phyloP scores from a whole-genome alignment of 768 basidiomycete species.

The Agrocybe chaxingu region DNA sequence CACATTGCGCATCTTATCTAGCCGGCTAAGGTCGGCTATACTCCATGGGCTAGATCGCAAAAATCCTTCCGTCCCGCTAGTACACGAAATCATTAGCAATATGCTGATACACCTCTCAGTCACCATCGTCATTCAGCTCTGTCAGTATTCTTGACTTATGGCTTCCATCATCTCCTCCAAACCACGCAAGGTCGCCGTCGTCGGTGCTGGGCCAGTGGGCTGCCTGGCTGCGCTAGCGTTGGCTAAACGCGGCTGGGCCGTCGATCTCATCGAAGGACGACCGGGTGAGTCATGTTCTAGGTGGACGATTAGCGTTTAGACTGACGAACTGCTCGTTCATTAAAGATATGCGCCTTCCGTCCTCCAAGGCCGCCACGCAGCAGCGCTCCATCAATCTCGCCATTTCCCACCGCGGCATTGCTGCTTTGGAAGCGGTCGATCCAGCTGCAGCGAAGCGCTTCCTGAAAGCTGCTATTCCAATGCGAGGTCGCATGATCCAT shows the following conservation, averaged over 20 bases:
- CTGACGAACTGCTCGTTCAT: constrained; percentile 12
- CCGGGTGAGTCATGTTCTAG: constrained; percentile 48
- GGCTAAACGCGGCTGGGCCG: constrained; percentile 82
- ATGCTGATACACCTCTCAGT: constrained; percentile 3
- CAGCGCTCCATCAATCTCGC: constrained; percentile 96
- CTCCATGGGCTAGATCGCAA: constrained; percentile 7
- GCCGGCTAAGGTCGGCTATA: constrained; percentile 7
- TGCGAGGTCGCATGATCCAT: constrained; percentile 97
- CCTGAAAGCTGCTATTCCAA: constrained; percentile 80
- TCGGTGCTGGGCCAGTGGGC: constrained; percentile 94
- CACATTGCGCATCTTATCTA: constrained; percentile 12
- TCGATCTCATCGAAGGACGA: constrained; percentile 77
- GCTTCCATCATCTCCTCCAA: neutral
- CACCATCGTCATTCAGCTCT: neutral
- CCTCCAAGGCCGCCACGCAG: constrained; percentile 59
- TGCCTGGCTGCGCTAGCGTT: constrained; percentile 86
- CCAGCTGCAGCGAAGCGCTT: constrained; percentile 65
- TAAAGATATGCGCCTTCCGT: constrained; percentile 71
- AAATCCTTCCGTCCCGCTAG: constrained; percentile 5
- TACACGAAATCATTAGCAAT: neutral
- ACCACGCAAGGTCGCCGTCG: constrained; percentile 48
- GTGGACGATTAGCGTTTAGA: constrained; percentile 12
- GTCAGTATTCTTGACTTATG: constrained; percentile 5
- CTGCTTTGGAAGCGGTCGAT: constrained; percentile 82
- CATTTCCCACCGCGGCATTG: constrained; percentile 90